Conservation (phyloP, 495 filamentous ascomycete species). For the Margaritispora aquatica region DNA sequence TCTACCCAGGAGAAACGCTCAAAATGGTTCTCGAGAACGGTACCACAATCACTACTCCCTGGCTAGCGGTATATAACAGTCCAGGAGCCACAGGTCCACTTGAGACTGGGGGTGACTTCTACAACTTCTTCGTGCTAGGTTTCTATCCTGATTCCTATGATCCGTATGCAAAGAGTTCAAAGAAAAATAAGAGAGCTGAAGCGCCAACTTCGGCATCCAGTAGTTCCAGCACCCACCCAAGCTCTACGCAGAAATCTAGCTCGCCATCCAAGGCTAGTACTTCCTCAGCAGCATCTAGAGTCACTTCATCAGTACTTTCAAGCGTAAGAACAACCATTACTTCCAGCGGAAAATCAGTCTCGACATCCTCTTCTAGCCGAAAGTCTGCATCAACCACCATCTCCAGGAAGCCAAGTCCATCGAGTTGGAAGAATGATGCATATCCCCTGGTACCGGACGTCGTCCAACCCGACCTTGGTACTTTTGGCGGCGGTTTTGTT, state of each 20-base stretch:
- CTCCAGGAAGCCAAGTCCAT: constrained; percentile 5
- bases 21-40: constrained; percentile 36
- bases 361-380: background rate
- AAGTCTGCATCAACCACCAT: background rate
- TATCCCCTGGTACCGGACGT: background rate
- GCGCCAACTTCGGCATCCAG: background rate
- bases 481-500: constrained; percentile 29
- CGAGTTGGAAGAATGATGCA: background rate
- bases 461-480: constrained; percentile 18
- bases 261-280: background rate
- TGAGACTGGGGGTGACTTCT: constrained; percentile 42
- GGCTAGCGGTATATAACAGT: constrained; percentile 31
- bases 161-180: background rate
- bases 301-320: background rate
- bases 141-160: constrained; percentile 26
- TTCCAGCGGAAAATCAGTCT: too few relatives aligned
- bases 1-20: constrained; percentile 42
- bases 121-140: constrained; percentile 42
- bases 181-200: background rate
- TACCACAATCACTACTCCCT: constrained; percentile 16
- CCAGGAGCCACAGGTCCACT: constrained; percentile 33
- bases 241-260: constrained; percentile 15
- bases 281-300: background rate
- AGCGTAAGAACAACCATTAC: too few relatives aligned
- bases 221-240: background rate